Evolutionary conservation across 805 yeast genomes (phyloP), one percentile per base, ranked within the genome.

Genomic region (Phaffomyces thermotolerans): DNA sequence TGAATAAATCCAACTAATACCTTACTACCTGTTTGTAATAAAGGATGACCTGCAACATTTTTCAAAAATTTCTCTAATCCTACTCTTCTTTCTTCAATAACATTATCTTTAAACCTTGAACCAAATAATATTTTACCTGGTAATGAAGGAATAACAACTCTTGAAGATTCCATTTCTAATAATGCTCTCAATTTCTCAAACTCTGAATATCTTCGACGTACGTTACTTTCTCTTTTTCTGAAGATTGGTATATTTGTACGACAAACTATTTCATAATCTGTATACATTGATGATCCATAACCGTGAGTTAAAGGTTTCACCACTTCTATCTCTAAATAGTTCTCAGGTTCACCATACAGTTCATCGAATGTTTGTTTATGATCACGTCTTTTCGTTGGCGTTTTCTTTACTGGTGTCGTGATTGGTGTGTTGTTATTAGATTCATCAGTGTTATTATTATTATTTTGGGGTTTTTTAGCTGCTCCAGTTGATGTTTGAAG

Each of bases 221-320:
- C 95, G 29, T 71, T 65, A 27, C 88, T 78, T 34, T 63, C 62
- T 41, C 79, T 69, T 48, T 76, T 73, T 49, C 76, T 76, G 65
- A 93, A 91, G 3, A 89, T 81, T 1, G 98, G 98, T 44, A 93
- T 78, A 63, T 93, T 91, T 22, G 97, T 91, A 62, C 89, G 72
- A 61, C 96, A 88, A 8, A 84, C 71, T 20, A 91, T 78, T 63
- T 90, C 97, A 63, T 91, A 91, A 64, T 91, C 98, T 9, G 98
- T 91, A 62, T 73, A 91, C 80, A 81, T 78, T 25, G 78, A 74
- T 29, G 79, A 65, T 5, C 76, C 77, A 57, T 84, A 64, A 2
- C 77, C 79, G 55, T 86, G 95, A 0, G 95, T 87, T 49, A 78
- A 77, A 10, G 95, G 95, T 59, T 81, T 81, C 24, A 69, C 47